These are phyloP conservation scores for Fusarium oligoseptatum DNA, from an alignment of 2,329 filamentous ascomycete species.

Conservation along the genomic window DNA sequence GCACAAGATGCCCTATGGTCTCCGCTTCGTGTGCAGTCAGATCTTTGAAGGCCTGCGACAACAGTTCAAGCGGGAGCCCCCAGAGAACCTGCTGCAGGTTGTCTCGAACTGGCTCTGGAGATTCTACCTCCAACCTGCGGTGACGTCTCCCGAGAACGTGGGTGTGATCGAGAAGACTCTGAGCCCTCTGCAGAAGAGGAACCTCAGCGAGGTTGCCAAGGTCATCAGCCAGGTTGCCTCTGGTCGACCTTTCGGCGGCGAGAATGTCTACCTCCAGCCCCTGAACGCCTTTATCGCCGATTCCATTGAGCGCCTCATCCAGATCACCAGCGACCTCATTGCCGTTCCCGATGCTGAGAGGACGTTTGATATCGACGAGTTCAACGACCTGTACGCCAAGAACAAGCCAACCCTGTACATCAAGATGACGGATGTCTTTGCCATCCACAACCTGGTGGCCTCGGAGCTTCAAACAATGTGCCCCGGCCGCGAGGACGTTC, in stretches of 20 bases:
- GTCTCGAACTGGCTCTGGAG: conserved; percentile 95
- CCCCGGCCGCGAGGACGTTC: conserved; percentile 83
- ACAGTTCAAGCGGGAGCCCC: conserved; percentile 84
- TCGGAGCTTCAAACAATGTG: conserved; percentile 83
- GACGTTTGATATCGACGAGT: conserved; percentile 98
- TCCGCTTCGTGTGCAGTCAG: conserved; percentile 88
- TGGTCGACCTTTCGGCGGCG: conserved; percentile 91
- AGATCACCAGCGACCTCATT: conserved; percentile 83
- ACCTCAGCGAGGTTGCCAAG: conserved; percentile 90
- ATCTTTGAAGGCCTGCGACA: conserved; percentile 83
- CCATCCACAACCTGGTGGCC: conserved; percentile 90
- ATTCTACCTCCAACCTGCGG: conserved; percentile 89
- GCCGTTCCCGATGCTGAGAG: conserved; percentile 87
- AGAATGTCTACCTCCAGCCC: conserved; percentile 95
- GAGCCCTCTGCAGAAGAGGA: conserved; percentile 92
- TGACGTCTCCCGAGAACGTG: conserved; percentile 91
- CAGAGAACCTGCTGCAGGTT: conserved; percentile 82
- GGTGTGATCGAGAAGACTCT: conserved; percentile 92
- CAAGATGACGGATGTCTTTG: conserved; percentile 97
- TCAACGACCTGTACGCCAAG: conserved; percentile 96
- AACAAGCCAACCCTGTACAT: conserved; percentile 99
- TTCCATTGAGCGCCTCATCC: conserved; percentile 82
- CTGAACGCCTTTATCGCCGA: conserved; percentile 92
- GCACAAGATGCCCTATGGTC: conserved; percentile 91
- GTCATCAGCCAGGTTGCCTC: conserved; percentile 89